Conservation (phyloP, 2,329 filamentous ascomycete genomes). For the Trichoderma breve region DNA sequence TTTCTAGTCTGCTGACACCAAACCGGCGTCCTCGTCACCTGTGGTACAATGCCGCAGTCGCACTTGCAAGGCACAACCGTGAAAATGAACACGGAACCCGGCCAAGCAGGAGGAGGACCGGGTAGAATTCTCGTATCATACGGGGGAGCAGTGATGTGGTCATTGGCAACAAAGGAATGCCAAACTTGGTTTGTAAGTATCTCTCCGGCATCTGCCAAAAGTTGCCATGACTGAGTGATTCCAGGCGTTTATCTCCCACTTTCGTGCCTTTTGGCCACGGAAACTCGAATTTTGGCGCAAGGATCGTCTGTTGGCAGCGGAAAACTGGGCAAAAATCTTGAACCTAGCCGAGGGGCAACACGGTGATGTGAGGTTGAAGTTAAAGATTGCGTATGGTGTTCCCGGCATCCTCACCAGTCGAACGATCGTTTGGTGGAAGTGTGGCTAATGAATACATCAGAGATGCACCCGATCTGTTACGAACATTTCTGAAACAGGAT, state of each 20-base stretch:
- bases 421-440: background rate
- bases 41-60: conserved; percentile 37
- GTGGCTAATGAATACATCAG: background rate
- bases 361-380: conserved; percentile 26
- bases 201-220: background rate
- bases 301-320: conserved; percentile 29
- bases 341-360: conserved; percentile 27
- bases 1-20: background rate
- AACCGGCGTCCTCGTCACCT: conserved; percentile 42
- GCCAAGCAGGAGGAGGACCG: conserved; percentile 23
- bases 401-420: background rate
- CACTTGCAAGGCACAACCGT: conserved; percentile 36
- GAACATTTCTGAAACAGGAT: conserved; percentile 11
- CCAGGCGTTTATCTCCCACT: conserved; percentile 42
- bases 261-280: conserved; percentile 43
- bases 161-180: conserved; percentile 39
- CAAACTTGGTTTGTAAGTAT: conserved; percentile 45
- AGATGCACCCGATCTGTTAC: conserved; percentile 3
- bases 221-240: conserved; percentile 4
- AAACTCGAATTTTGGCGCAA: conserved; percentile 38
- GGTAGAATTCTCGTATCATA: conserved; percentile 37
- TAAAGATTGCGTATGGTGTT: conserved; percentile 20
- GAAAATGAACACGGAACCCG: conserved; percentile 32
- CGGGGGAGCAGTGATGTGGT: conserved; percentile 39
- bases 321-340: conserved; percentile 33